Base-by-base conservation (phyloP, 2,329 filamentous ascomycete genomes). In the Fusarium sp. region DNA sequence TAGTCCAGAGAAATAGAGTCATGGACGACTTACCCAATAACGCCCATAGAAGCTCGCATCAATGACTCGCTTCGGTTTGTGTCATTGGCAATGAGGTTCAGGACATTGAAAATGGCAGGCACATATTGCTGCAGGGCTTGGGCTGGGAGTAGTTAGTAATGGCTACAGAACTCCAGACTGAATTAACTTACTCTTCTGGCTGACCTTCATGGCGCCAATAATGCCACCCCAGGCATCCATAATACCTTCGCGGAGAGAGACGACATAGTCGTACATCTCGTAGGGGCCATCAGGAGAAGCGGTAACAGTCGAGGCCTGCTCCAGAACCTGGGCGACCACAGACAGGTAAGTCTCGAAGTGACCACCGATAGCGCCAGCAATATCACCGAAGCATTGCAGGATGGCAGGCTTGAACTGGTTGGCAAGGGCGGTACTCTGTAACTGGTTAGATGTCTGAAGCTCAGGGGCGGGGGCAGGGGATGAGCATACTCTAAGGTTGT, bases 151-250 rank as follows among this genome's bases (percentile, higher is more conserved):
- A 27, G 14, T 53, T 44, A 74, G 81, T 73, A 82, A 79, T 24
- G 71, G 29, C 12, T 11, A 9, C 44, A 22, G 24, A 42, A 24
- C 9, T 25, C 45, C 14, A 11, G 14, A 15, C 34, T 9, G 16
- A 6, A 16, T 82, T 3, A n/a, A 83, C 89, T 81, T 81, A 92
- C 91, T 90, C 85, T 95, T 95, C 77, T 85, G 85, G 77, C 91
- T 93, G 54, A 87, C 83, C 85, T 96, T 97, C 91, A 98, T 94
- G 56, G 96, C 94, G 80, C 95, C 90, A 78, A 99, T 94, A 73
- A 97, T 96, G 73, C 96, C 96, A 76, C 95, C 94, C 95, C 97
- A 99, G 34, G 96, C 96, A 86, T 99, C 96, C 91, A 98, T 97
- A 73, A 99, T 98, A 74, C 95, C 96, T 79, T 99, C 97, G 57